phyloP scores from a whole-genome alignment of 352 stramenopile genomes.

The Globisporangium yorkense region DNA sequence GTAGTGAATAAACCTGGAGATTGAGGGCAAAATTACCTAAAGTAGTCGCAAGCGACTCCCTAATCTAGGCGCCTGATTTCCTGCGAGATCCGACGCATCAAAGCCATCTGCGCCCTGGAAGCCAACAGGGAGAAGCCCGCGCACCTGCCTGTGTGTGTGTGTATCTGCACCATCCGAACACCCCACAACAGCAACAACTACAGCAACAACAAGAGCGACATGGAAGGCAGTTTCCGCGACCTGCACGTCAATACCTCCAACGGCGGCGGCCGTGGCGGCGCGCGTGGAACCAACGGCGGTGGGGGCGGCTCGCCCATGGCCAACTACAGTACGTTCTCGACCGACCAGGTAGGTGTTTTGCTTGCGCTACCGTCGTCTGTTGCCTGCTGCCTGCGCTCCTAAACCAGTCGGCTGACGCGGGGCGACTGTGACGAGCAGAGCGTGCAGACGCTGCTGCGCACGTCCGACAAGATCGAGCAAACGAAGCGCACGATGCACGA shows the following conservation, averaged over 20 bases:
- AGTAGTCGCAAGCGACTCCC: too few relatives aligned
- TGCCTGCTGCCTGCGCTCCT: not conserved
- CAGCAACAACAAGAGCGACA: conserved; percentile 6
- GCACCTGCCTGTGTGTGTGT: not conserved
- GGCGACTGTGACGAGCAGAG: conserved; percentile 24
- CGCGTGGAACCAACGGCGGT: not conserved
- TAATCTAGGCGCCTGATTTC: too few relatives aligned
- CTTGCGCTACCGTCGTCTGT: not conserved
- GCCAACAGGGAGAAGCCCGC: too few relatives aligned
- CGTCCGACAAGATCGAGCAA: conserved; percentile 69
- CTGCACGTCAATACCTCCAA: conserved; percentile 13
- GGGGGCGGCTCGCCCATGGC: conserved; percentile 18
- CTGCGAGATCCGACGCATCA: too few relatives aligned
- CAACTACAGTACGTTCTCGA: conserved; percentile 72
- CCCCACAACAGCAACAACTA: not conserved
- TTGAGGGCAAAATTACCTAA: too few relatives aligned
- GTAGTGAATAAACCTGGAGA: too few relatives aligned
- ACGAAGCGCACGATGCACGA: conserved; percentile 56
- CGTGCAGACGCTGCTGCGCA: conserved; percentile 56
- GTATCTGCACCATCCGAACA: not conserved
- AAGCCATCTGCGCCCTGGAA: too few relatives aligned
- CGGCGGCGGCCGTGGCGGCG: not conserved
- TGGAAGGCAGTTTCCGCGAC: conserved; percentile 33
- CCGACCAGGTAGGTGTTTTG: conserved; percentile 36
- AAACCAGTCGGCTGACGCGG: not conserved